Evolutionary conservation across 202 grass and related monocot species (phyloP).

Genomic region (Hordeum pubiflorum): DNA sequence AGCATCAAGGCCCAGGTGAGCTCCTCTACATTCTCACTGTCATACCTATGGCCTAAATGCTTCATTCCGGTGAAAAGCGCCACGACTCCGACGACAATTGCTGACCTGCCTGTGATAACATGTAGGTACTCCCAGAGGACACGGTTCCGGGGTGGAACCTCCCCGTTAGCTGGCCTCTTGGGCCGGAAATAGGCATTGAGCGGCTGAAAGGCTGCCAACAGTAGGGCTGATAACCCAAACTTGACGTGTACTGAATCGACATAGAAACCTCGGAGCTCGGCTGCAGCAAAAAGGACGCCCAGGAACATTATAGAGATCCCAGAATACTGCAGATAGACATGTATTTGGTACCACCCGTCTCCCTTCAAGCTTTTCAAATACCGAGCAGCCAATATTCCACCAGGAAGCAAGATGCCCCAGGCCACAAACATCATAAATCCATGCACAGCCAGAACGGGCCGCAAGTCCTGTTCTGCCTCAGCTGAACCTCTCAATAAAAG

Average conservation of each 20-base stretch:
- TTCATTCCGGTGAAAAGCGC: slow-evolving; percentile 70
- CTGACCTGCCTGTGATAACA: slow-evolving; percentile 68
- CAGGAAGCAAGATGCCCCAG: slow-evolving; percentile 82
- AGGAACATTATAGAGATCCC: slow-evolving; percentile 70
- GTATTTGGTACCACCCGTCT: slow-evolving; percentile 73
- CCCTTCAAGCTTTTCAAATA: slow-evolving; percentile 76
- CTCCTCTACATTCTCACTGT: slow-evolving; percentile 68
- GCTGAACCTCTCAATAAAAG: slow-evolving; percentile 54
- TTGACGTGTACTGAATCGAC: slow-evolving; percentile 71
- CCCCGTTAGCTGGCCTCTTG: slow-evolving; percentile 43
- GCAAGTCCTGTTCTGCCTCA: slow-evolving; percentile 69
- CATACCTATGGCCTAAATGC: slow-evolving; percentile 68
- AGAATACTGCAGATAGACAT: slow-evolving; percentile 83
- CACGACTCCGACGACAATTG: slow-evolving; percentile 50
- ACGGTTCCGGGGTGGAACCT: slow-evolving; percentile 39
- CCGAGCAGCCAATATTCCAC: slow-evolving; percentile 68
- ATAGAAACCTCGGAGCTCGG: slow-evolving; percentile 54
- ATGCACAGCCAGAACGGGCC: slow-evolving; percentile 67
- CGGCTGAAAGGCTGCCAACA: slow-evolving; percentile 55
- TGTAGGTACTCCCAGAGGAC: slow-evolving; percentile 82
- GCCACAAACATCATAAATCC: slow-evolving; percentile 96
- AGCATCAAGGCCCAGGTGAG: slow-evolving; percentile 67
- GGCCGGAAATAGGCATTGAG: slow-evolving; percentile 73
- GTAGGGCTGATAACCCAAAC: slow-evolving; percentile 60
- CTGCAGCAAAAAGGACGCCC: slow-evolving; percentile 69